Evolutionary conservation across 2,329 filamentous ascomycete genomes (phyloP), one percentile per base, ranked within the genome.

Genomic region (Talaromyces islandicus): DNA sequence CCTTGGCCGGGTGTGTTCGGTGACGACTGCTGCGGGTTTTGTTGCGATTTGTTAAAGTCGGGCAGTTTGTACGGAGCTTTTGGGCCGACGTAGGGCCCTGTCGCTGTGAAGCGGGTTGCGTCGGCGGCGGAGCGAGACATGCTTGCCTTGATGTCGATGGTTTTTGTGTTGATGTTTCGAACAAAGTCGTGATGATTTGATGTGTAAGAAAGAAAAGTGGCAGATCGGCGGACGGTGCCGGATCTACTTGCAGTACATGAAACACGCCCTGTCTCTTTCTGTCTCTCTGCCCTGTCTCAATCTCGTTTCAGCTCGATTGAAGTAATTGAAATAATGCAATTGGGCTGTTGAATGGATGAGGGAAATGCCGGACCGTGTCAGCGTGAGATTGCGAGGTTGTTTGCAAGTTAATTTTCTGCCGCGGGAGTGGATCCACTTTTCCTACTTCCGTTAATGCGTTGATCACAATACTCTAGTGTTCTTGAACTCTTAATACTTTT

Each of bases 101-200:
- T 80, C 62, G 79, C 78, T 62, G 79, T 81, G 70, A 81, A 81
- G 62, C 79, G 74, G 64, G 78, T 81, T 68, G 78, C 77, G 68
- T 81, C 78, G 64, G 76, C 73, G 61, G 78, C 77, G 69, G 75
- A 79, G 69, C 74, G 77, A 68, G 77, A 77, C 77, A 79, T 79
- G 7, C n/a, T 51, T 50, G 3, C n/a, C n/a, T 38, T 3, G 43
- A 21, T 51, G 17, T 30, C 24, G 21, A n/a, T 56, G 9, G 12
- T 27, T 35, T 10, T 35, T 10, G 30, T 38, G 12, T 30, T 21
- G 52, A 5, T 54, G 27, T 9, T 43, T 55, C 53, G 53, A 25
- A 9, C 19, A 27, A n/a, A n/a, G n/a, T n/a, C n/a, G 29, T 30
- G 29, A 11, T 32, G 30, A 11, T 32, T 4, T 30, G 7, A 2